A percentile compares a stretch with the other conserved stretches of the same genome.
Evolutionary conservation across 305 asterid genomes (phyloP).

Genomic region (Salvia sclarea): DNA sequence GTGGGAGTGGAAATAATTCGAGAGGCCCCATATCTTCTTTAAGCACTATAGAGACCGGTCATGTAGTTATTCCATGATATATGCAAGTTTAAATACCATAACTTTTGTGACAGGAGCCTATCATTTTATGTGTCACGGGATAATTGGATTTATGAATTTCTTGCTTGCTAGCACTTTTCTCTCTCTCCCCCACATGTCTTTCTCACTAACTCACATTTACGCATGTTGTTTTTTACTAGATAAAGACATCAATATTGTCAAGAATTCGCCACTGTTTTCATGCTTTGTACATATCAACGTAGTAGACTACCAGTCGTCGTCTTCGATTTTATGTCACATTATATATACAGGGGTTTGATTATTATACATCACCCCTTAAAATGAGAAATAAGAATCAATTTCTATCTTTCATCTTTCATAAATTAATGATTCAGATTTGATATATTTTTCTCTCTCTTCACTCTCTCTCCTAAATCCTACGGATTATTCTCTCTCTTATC

Average conservation of each 20-base stretch:
- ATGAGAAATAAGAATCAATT: too few relatives aligned
- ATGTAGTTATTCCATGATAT: slow-evolving; percentile 13
- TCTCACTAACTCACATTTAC: slow-evolving; percentile 19
- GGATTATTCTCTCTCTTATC: too few relatives aligned
- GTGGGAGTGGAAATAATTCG: slow-evolving; percentile 14
- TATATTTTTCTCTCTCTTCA: too few relatives aligned
- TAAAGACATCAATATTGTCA: slow-evolving; percentile 6
- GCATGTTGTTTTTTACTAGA: neutral
- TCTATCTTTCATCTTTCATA: too few relatives aligned
- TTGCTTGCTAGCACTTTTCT: neutral
- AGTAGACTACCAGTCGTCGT: neutral
- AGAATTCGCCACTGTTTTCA: slow-evolving; percentile 7
- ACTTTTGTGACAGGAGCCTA: neutral
- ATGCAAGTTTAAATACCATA: slow-evolving; percentile 16
- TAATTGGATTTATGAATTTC: neutral
- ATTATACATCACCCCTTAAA: too few relatives aligned
- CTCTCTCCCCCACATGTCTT: slow-evolving; percentile 16
- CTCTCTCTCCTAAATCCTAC: too few relatives aligned
- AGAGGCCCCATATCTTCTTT: slow-evolving; percentile 23
- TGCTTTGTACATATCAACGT: neutral
- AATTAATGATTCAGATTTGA: too few relatives aligned
- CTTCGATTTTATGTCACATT: too few relatives aligned
- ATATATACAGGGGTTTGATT: too few relatives aligned
- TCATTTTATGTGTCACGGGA: slow-evolving; percentile 23
- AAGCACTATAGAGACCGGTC: slow-evolving; percentile 20